A percentile compares a stretch with the other conserved stretches of the same genome.
These are phyloP conservation scores for Oryza brachyantha DNA, from an alignment of 176 grass and related monocot species.

Conservation along the genomic window DNA sequence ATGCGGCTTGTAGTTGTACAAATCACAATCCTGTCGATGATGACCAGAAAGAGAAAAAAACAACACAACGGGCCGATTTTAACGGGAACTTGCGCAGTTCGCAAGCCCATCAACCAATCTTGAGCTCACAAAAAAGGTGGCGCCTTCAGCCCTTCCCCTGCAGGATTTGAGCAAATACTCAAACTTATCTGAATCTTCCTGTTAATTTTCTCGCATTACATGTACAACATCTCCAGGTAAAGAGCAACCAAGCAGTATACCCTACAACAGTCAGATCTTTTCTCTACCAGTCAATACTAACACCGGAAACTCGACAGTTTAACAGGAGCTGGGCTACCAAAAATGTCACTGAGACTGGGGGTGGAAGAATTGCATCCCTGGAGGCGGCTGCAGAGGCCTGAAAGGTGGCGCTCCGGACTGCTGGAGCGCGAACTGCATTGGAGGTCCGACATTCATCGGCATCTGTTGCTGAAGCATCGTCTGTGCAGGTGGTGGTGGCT, in stretches of 20 bases:
- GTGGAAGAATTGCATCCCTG: constrained; percentile 81
- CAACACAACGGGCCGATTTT: not conserved
- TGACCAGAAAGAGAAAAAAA: not conserved
- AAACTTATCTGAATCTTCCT: constrained; percentile 7
- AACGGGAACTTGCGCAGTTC: not conserved
- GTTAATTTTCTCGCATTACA: constrained; percentile 46
- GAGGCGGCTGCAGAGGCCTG: constrained; percentile 70
- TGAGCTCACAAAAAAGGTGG: not conserved
- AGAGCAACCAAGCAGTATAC: constrained; percentile 35
- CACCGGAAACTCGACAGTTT: constrained; percentile 35
- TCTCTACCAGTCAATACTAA: constrained; percentile 42
- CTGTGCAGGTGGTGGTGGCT: constrained; percentile 14
- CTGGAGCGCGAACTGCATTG: constrained; percentile 62
- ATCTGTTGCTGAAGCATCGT: constrained; percentile 62
- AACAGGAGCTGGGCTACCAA: constrained; percentile 36
- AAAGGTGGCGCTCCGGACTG: constrained; percentile 51
- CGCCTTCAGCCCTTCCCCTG: not conserved
- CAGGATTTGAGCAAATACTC: not conserved
- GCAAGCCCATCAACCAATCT: not conserved
- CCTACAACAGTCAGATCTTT: constrained; percentile 48
- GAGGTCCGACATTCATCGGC: constrained; percentile 42
- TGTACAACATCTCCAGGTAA: constrained; percentile 45
- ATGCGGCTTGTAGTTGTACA: not conserved
- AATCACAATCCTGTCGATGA: not conserved
- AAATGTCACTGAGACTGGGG: constrained; percentile 63